Base-by-base conservation (phyloP, 768 basidiomycete species). In the Dioszegia hungarica region DNA sequence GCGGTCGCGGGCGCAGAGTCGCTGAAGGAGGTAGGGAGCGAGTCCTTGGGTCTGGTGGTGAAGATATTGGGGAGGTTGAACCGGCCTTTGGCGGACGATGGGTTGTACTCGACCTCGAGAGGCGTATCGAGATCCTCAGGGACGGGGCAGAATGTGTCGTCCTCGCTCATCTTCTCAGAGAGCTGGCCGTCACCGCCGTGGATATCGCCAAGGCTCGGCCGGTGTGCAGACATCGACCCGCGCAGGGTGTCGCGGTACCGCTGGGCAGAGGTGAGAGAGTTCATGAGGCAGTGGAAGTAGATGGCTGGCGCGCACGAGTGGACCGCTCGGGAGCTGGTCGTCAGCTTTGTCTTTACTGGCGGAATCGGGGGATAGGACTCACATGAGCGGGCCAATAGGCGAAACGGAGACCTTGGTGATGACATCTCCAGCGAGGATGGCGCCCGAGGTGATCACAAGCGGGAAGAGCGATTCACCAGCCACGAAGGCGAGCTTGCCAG, bases 211-310 rank as follows among this genome's bases (percentile, higher is more conserved):
- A n/a, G n/a, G n/a, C n/a, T n/a, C n/a, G n/a, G n/a, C n/a, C 39
- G 49, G 36, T 19, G 33, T 20, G n/a, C 8, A 19, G 34, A 51
- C 36, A 36, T 25, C 36, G 34, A 51, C 10, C 19, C n/a, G 15
- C 49, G 49, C 9, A 51, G 36, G 19, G 49, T 15, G 34, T 51
- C 49, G 3, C 49, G 49, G 33, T 51, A 36, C 17, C 49, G 49
- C 22, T 51, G 49, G 3, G 49, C 49, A 1, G 36, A 51, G 19
- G 49, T 51, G 49, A 51, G 49, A 10, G 49, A 51, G 49, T 51
- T 55, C 54, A 55, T 55, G 8, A 55, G 43, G 43, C 54, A 44
- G 54, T 55, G 54, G 34, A 55, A 55, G 54, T 55, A 55, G 54
- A 55, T 55, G 4, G 41, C 41, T 3, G 54, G 54, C 5, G 40